Percentiles rank a stretch among this genome's conserved stretches.
Conservation (phyloP, 176 grass and related monocot genomes). For the Musa acuminata region DNA sequence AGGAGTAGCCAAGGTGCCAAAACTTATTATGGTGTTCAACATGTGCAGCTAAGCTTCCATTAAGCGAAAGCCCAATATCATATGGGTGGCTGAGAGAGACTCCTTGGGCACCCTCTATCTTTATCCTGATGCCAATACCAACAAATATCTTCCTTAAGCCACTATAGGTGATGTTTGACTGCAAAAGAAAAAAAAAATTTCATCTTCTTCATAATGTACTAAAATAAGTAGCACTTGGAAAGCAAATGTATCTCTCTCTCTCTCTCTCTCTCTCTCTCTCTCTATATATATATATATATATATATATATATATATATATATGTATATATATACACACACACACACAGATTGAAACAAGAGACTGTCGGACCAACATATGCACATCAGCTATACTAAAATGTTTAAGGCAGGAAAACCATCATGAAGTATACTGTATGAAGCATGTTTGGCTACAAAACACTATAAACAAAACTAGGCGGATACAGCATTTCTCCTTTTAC, state of each 20-base stretch:
- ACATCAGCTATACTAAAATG: too few relatives aligned
- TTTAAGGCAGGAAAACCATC: too few relatives aligned
- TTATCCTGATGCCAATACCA: constrained; percentile 43
- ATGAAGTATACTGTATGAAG: too few relatives aligned
- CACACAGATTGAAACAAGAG: too few relatives aligned
- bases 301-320: too few relatives aligned
- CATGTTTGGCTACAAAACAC: too few relatives aligned
- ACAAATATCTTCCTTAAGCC: constrained; percentile 60
- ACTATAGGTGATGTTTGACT: constrained; percentile 53
- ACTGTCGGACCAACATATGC: too few relatives aligned
- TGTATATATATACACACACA: too few relatives aligned
- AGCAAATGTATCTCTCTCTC: neutral
- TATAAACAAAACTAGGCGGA: too few relatives aligned
- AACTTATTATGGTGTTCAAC: constrained; percentile 28
- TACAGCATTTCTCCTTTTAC: too few relatives aligned
- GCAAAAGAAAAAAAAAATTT: constrained; percentile 24
- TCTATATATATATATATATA: too few relatives aligned
- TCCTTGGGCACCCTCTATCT: constrained; percentile 59
- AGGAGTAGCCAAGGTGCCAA: constrained; percentile 39
- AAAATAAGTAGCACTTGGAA: neutral
- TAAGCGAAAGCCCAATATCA: constrained; percentile 69
- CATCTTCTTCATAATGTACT: constrained; percentile 17
- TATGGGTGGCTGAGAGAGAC: constrained; percentile 53
- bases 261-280: too few relatives aligned
- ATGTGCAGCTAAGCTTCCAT: constrained; percentile 52